phyloP scores from a whole-genome alignment of 352 stramenopile genomes.

The Globisporangium heterothallicum region DNA sequence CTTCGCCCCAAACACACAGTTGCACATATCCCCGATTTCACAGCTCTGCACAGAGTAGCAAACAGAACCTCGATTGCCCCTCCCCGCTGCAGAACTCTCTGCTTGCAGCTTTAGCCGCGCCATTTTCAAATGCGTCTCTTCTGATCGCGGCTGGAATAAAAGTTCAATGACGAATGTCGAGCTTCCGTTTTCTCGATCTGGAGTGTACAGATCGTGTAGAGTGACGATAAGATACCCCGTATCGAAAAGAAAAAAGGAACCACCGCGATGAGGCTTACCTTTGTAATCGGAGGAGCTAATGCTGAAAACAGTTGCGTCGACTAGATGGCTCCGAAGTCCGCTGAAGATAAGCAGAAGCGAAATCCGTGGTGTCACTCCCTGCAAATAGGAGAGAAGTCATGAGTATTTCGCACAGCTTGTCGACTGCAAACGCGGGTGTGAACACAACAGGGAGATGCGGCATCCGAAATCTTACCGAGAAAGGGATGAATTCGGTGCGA shows the following conservation, averaged over 20 bases:
- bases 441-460: background rate
- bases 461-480: conserved; percentile 49
- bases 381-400: too few relatives aligned
- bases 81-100: conserved; percentile 20
- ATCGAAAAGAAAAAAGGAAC: background rate
- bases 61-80: conserved; percentile 14
- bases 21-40: conserved; percentile 40
- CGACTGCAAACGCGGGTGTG: background rate
- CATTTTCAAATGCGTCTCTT: conserved; percentile 43
- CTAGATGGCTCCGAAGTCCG: conserved; percentile 41
- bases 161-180: conserved; percentile 53
- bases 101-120: conserved; percentile 56
- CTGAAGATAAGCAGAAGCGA: conserved; percentile 49
- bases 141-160: conserved; percentile 39
- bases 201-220: too few relatives aligned
- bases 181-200: conserved; percentile 51
- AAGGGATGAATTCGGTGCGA: conserved; percentile 56
- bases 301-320: conserved; percentile 43
- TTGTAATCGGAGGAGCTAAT: conserved; percentile 60
- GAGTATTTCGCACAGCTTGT: too few relatives aligned
- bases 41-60: conserved; percentile 54
- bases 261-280: conserved; percentile 25
- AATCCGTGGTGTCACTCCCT: conserved; percentile 54
- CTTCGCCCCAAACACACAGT: conserved; percentile 41
- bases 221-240: too few relatives aligned